Percentiles rank a stretch among this genome's conserved stretches.
Conservation (phyloP, 73 alveolate genomes). For the Paramecium caudatum region DNA sequence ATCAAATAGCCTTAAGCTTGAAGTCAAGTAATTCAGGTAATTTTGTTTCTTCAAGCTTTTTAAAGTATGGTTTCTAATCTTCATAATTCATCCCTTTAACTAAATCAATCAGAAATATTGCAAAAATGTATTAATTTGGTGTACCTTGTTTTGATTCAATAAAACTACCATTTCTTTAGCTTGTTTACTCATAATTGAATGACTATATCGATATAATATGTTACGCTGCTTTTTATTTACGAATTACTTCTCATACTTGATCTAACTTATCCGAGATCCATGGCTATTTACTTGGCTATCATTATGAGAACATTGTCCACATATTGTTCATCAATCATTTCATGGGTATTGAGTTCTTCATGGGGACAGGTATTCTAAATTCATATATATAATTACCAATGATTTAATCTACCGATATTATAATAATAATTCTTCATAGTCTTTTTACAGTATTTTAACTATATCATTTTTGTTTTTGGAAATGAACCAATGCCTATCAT, state of each 20-base stretch:
- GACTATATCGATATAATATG: background rate
- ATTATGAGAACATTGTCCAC: slow-evolving; percentile 64
- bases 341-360: slow-evolving; percentile 58
- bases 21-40: slow-evolving; percentile 11
- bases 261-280: slow-evolving; percentile 66
- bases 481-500: slow-evolving; percentile 48
- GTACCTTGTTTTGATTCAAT: slow-evolving; percentile 14
- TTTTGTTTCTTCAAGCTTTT: slow-evolving; percentile 49
- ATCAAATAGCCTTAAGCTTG: slow-evolving; percentile 55
- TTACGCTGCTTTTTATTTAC: slow-evolving; percentile 26
- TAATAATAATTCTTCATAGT: slow-evolving; percentile 3
- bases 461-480: slow-evolving; percentile 52
- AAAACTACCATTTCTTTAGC: slow-evolving; percentile 66
- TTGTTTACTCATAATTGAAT: slow-evolving; percentile 45
- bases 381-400: slow-evolving; percentile 25
- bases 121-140: slow-evolving; percentile 49
- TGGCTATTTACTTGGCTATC: slow-evolving; percentile 63
- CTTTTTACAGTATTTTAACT: slow-evolving; percentile 17
- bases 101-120: slow-evolving; percentile 56
- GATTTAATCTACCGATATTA: background rate
- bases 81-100: slow-evolving; percentile 67
- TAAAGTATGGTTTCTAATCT: slow-evolving; percentile 40
- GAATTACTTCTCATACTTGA: slow-evolving; percentile 59
- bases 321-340: slow-evolving; percentile 65
- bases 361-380: slow-evolving; percentile 50